These are phyloP conservation scores for Poronia punctata DNA, from an alignment of 495 filamentous ascomycete genomes.

Conservation along the genomic window DNA sequence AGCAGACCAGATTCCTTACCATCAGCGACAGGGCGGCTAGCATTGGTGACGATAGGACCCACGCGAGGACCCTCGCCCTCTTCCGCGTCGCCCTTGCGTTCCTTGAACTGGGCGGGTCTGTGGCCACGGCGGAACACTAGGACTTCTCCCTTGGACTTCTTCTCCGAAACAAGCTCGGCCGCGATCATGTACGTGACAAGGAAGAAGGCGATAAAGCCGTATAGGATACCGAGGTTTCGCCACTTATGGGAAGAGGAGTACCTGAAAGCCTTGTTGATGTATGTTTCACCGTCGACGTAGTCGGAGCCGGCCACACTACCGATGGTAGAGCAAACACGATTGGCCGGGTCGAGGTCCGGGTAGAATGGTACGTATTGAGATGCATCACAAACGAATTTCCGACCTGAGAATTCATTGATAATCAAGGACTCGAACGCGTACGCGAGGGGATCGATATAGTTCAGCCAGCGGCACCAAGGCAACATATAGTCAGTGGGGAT, in stretches of 20 bases:
- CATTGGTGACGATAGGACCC: slow-evolving; percentile 31
- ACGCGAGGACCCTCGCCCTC: slow-evolving; percentile 43
- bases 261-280: slow-evolving; percentile 51
- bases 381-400: slow-evolving; percentile 64
- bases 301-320: slow-evolving; percentile 53
- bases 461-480: slow-evolving; percentile 80
- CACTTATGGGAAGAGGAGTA: slow-evolving; percentile 61
- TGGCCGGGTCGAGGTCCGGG: slow-evolving; percentile 24
- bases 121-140: slow-evolving; percentile 76
- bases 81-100: slow-evolving; percentile 47
- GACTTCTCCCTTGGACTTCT: slow-evolving; percentile 83
- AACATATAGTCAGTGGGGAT: slow-evolving; percentile 75
- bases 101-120: slow-evolving; percentile 50
- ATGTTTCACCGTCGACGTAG: slow-evolving; percentile 58
- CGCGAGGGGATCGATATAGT: slow-evolving; percentile 76
- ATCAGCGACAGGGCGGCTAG: slow-evolving; percentile 34
- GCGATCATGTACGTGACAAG: slow-evolving; percentile 58
- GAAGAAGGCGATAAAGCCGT: slow-evolving; percentile 66
- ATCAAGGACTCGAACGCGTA: slow-evolving; percentile 86
- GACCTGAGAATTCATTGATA: slow-evolving; percentile 78
- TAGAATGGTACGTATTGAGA: slow-evolving; percentile 39
- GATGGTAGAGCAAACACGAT: slow-evolving; percentile 53
- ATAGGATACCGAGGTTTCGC: slow-evolving; percentile 77
- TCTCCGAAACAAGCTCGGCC: slow-evolving; percentile 68
- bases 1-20: slow-evolving; percentile 37